A percentile compares a stretch with the other conserved stretches of the same genome.
Evolutionary conservation across 1,139 yeast species (phyloP).

Genomic region (Scheffersomyces titani): DNA sequence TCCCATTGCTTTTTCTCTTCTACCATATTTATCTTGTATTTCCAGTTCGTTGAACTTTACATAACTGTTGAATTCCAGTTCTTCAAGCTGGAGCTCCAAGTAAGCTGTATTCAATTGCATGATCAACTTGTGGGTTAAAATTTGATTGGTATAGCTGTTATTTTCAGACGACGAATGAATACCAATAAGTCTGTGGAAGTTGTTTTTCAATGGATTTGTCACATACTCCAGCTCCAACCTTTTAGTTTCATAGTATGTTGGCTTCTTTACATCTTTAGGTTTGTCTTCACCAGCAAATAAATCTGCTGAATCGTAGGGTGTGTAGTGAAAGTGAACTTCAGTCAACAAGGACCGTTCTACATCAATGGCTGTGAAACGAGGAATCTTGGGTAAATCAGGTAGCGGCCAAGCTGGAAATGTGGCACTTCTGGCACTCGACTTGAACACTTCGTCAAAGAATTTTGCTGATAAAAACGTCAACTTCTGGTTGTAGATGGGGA

Average conservation of each 20-base stretch:
- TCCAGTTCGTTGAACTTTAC: conserved; percentile 23
- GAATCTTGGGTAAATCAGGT: conserved; percentile 69
- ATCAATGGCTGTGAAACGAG: conserved; percentile 64
- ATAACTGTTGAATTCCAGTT: conserved; percentile 30
- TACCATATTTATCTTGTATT: conserved; percentile 26
- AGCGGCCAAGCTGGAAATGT: conserved; percentile 66
- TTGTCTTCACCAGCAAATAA: conserved; percentile 10
- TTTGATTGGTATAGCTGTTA: conserved; percentile 13
- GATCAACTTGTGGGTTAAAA: conserved; percentile 39
- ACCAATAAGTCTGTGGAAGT: conserved; percentile 59
- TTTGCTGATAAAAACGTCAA: conserved; percentile 57
- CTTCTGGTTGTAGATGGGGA: conserved; percentile 72
- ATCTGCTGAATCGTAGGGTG: conserved; percentile 53
- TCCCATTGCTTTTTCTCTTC: conserved; percentile 34
- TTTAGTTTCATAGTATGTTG: conserved; percentile 60
- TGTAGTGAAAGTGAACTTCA: conserved; percentile 68
- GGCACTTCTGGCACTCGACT: conserved; percentile 18
- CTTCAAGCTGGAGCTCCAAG: conserved; percentile 24
- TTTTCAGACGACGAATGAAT: conserved; percentile 38
- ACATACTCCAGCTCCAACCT: conserved; percentile 70
- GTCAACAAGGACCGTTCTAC: conserved; percentile 79
- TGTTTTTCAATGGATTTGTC: conserved; percentile 63
- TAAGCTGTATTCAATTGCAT: conserved; percentile 37
- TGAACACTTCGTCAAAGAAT: conserved; percentile 54
- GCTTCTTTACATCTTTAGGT: conserved; percentile 20